Evolutionary conservation across 768 basidiomycete species (phyloP).

Genomic region (Suillus variegatus): DNA sequence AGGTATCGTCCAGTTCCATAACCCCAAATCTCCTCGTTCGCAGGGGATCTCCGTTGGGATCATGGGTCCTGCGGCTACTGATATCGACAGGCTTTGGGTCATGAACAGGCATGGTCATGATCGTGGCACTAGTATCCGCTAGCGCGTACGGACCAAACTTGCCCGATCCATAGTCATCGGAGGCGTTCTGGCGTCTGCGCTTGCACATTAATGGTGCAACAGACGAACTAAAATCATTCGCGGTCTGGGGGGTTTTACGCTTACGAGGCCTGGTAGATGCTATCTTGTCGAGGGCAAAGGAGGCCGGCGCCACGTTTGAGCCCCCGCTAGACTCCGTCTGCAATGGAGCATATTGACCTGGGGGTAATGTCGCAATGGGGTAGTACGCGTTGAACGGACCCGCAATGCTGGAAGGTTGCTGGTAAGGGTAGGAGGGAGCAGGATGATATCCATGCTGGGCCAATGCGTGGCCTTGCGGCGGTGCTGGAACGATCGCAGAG

Average conservation of each 20-base stretch:
- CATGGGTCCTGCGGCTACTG: neutral
- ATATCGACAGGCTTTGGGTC: neutral
- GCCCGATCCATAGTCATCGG: too few relatives aligned
- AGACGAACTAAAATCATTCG: neutral
- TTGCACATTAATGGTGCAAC: neutral
- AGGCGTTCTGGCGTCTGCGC: neutral
- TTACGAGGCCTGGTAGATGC: neutral
- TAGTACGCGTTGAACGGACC: too few relatives aligned
- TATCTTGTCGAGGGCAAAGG: too few relatives aligned
- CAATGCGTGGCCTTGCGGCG: neutral
- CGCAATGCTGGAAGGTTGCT: too few relatives aligned
- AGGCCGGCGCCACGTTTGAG: too few relatives aligned
- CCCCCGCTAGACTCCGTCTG: too few relatives aligned
- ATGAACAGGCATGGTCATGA: neutral
- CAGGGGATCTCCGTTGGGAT: neutral
- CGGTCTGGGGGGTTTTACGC: neutral
- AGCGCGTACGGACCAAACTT: neutral
- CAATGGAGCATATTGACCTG: too few relatives aligned
- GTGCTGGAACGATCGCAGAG: neutral
- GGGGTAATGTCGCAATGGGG: too few relatives aligned
- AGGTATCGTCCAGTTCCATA: neutral
- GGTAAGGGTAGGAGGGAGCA: neutral
- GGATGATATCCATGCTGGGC: neutral
- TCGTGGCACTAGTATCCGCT: neutral
- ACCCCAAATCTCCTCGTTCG: neutral